Conservation (phyloP, 2,329 filamentous ascomycete species). For the Samsoniella hepiali region DNA sequence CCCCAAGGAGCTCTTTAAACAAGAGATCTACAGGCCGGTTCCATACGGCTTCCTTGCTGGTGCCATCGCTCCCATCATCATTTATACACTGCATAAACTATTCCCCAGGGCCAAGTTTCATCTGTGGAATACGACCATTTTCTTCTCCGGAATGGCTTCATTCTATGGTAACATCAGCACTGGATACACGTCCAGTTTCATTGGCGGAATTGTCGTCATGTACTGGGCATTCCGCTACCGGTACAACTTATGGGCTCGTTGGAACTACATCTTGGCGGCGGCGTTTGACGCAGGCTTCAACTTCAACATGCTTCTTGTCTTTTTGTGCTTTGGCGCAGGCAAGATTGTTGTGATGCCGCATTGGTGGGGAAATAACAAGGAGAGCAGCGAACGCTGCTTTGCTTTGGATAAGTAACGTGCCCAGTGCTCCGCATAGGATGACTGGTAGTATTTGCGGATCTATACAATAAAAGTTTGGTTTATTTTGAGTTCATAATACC, state of each 20-base stretch:
- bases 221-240: constrained; percentile 54
- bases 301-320: constrained; percentile 59
- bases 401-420: constrained; percentile 27
- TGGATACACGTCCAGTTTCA: constrained; percentile 53
- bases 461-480: background rate
- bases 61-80: constrained; percentile 40
- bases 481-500: too few species aligned
- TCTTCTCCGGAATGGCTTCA: constrained; percentile 51
- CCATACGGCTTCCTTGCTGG: constrained; percentile 54
- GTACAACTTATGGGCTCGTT: constrained; percentile 56
- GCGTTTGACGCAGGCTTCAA: constrained; percentile 63
- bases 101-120: constrained; percentile 54
- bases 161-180: constrained; percentile 63
- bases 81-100: constrained; percentile 49
- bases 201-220: constrained; percentile 61
- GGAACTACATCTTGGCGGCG: constrained; percentile 59
- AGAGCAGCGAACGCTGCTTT: constrained; percentile 58
- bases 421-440: background rate
- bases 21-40: constrained; percentile 45
- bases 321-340: constrained; percentile 55
- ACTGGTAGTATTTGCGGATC: background rate
- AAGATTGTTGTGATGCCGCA: constrained; percentile 58
- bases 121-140: constrained; percentile 61
- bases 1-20: constrained; percentile 46
- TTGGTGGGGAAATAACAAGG: constrained; percentile 61